Evolutionary conservation across 202 grass and related monocot genomes (phyloP).

Genomic region (Tripidium arundinaceum): DNA sequence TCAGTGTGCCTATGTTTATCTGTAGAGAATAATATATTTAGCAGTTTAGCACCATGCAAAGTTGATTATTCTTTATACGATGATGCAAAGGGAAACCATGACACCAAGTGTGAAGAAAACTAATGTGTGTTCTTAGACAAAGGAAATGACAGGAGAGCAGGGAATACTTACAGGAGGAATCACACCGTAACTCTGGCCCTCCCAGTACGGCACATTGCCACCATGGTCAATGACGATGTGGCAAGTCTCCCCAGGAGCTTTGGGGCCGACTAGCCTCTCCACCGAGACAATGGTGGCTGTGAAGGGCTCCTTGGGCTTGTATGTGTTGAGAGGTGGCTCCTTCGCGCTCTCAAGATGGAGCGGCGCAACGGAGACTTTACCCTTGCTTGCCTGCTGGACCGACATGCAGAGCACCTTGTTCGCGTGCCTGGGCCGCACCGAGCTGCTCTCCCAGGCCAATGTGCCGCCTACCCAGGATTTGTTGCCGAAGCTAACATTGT

Average conservation of each 20-base stretch:
- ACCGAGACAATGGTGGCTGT: too few species aligned
- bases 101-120: not conserved
- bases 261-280: too few species aligned
- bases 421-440: constrained; percentile 1
- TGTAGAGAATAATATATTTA: not conserved
- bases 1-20: not conserved
- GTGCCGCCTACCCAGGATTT: constrained; percentile 43
- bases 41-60: not conserved
- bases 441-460: constrained; percentile 35
- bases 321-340: constrained; percentile 81
- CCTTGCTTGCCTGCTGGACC: constrained; percentile 53
- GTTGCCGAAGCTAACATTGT: constrained; percentile 45
- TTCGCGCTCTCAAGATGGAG: constrained; percentile 70
- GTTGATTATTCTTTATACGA: not conserved
- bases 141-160: not conserved
- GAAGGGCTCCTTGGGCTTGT: too few species aligned
- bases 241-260: too few species aligned
- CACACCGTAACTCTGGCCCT: too few species aligned
- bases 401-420: constrained; percentile 54
- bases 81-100: not conserved
- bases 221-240: too few species aligned
- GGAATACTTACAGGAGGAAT: too few species aligned
- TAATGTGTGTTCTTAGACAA: not conserved
- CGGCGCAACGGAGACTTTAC: constrained; percentile 54
- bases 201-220: too few species aligned